Conservation (phyloP, 2,329 filamentous ascomycete species). For the Mollisiaceae sp. region DNA sequence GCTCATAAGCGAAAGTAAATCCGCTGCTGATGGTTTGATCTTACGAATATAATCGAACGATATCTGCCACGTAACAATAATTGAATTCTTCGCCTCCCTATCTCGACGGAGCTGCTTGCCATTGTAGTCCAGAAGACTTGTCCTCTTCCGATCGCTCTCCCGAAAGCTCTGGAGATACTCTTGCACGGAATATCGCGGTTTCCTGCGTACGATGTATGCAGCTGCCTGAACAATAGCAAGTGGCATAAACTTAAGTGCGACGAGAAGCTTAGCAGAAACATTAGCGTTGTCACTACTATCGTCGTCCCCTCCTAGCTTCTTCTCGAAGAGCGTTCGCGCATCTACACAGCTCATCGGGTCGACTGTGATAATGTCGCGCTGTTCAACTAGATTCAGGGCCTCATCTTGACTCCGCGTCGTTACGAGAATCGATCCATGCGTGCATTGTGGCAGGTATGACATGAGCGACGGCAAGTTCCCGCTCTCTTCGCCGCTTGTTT, state of each 20-base stretch:
- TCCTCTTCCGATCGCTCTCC: conserved; percentile 42
- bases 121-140: conserved; percentile 41
- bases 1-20: conserved; percentile 15
- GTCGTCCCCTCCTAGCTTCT: conserved; percentile 33
- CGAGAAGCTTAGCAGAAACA: conserved; percentile 26
- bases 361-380: conserved; percentile 36
- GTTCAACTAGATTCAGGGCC: conserved; percentile 33
- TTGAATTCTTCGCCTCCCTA: conserved; percentile 42
- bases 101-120: conserved; percentile 44
- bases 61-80: conserved; percentile 47
- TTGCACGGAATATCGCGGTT: conserved; percentile 41
- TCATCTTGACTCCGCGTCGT: conserved; percentile 33
- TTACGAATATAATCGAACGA: conserved; percentile 45
- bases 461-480: conserved; percentile 24
- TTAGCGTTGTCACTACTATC: conserved; percentile 15
- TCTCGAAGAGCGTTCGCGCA: conserved; percentile 42
- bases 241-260: conserved; percentile 40
- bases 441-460: conserved; percentile 32
- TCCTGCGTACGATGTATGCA: conserved; percentile 35
- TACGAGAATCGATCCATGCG: conserved; percentile 35
- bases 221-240: conserved; percentile 41
- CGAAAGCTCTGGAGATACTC: conserved; percentile 48
- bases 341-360: conserved; percentile 39
- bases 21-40: conserved; percentile 20
- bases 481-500: conserved; percentile 23